Evolutionary conservation across 2,329 filamentous ascomycete genomes (phyloP).

Genomic region (Pseudogymnoascus sp.): DNA sequence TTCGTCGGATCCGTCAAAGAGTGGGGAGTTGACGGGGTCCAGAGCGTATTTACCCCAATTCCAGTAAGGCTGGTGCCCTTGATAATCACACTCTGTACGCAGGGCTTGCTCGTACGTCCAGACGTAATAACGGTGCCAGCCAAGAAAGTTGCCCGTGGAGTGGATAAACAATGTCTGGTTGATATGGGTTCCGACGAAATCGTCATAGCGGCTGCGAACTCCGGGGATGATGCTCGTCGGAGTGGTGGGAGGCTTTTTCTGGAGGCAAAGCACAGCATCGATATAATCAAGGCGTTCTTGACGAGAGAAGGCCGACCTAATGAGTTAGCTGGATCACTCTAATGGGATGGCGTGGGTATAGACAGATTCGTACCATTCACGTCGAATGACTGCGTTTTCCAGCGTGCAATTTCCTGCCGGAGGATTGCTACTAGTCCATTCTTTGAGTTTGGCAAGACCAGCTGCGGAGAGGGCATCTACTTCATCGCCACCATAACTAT

Average conservation of each 20-base stretch:
- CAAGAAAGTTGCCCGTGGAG: slow-evolving; percentile 31
- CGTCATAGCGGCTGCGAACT: slow-evolving; percentile 31
- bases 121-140: slow-evolving; percentile 39
- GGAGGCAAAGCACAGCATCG: slow-evolving; percentile 33
- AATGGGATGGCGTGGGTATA: background rate
- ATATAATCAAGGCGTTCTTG: slow-evolving; percentile 28
- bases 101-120: slow-evolving; percentile 37
- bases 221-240: slow-evolving; percentile 28
- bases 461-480: background rate
- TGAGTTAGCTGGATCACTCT: background rate
- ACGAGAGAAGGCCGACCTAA: slow-evolving; percentile 18
- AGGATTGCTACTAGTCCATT: background rate
- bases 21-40: slow-evolving; percentile 40
- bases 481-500: background rate
- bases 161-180: slow-evolving; percentile 27
- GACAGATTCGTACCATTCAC: slow-evolving; percentile 34
- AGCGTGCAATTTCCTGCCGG: slow-evolving; percentile 28
- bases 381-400: slow-evolving; percentile 32
- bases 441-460: background rate
- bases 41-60: slow-evolving; percentile 43
- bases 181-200: slow-evolving; percentile 34
- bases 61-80: slow-evolving; percentile 33
- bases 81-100: slow-evolving; percentile 37
- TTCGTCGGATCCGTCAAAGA: slow-evolving; percentile 48
- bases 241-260: slow-evolving; percentile 27